Evolutionary conservation across 2,329 filamentous ascomycete species (phyloP).

Genomic region (Plectosphaerella plurivora): DNA sequence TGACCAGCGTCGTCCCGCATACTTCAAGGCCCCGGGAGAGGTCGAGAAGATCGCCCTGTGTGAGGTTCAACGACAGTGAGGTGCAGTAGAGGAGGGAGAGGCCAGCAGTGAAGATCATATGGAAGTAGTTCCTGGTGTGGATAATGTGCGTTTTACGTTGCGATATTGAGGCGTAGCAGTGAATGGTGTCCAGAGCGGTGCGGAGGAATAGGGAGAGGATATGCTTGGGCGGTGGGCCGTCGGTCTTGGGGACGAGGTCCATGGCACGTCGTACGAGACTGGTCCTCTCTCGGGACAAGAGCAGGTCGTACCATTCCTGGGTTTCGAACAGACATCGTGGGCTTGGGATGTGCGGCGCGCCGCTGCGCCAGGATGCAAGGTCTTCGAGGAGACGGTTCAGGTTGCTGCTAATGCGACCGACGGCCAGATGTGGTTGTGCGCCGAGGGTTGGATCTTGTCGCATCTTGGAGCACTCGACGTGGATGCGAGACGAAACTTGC

Average conservation of each 20-base stretch:
- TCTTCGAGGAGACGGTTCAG: slow-evolving; percentile 25
- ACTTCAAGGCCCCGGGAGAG: slow-evolving; percentile 6
- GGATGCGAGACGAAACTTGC: slow-evolving; percentile 33
- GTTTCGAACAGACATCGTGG: slow-evolving; percentile 36
- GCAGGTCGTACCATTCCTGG: slow-evolving; percentile 38
- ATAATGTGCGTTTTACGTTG: slow-evolving; percentile 27
- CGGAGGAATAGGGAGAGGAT: slow-evolving; percentile 26
- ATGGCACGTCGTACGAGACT: slow-evolving; percentile 34
- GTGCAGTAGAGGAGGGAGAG: slow-evolving; percentile 28
- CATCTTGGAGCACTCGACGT: slow-evolving; percentile 20
- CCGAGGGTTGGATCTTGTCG: slow-evolving; percentile 1
- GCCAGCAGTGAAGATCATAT: slow-evolving; percentile 40
- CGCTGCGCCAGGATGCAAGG: slow-evolving; percentile 27
- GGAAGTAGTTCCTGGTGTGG: slow-evolving; percentile 42
- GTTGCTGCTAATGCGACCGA: slow-evolving; percentile 17
- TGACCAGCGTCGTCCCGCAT: slow-evolving; percentile 17
- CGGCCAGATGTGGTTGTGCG: slow-evolving; percentile 5
- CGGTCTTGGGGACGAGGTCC: slow-evolving; percentile 28
- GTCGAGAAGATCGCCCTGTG: background rate
- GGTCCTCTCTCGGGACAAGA: slow-evolving; percentile 33
- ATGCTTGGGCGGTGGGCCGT: slow-evolving; percentile 24
- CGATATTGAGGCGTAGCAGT: slow-evolving; percentile 30
- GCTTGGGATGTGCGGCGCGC: slow-evolving; percentile 22
- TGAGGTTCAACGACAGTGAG: slow-evolving; percentile 6
- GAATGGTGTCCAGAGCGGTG: slow-evolving; percentile 30